These are phyloP conservation scores for Tetragonia tetragonoides DNA, from an alignment of 148 eudicot species.

Conservation along the genomic window DNA sequence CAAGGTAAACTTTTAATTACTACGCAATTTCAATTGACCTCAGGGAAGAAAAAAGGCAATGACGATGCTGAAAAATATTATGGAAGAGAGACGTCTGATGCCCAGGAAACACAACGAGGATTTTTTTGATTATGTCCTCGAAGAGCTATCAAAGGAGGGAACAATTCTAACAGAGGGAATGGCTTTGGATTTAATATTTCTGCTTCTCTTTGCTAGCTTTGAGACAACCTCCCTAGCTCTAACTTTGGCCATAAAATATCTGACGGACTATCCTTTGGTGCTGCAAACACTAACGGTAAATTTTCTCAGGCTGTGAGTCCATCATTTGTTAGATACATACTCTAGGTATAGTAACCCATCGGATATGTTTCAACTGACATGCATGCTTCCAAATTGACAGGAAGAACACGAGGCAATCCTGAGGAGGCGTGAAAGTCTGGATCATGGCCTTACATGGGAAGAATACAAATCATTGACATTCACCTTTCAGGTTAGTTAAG, in stretches of 20 bases:
- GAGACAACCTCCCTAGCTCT: too few species aligned
- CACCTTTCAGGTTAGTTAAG: too few species aligned
- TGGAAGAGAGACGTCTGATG: constrained; percentile 68
- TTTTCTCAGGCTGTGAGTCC: neutral
- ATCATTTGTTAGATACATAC: neutral
- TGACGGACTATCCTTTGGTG: constrained; percentile 72
- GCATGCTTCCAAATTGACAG: too few species aligned
- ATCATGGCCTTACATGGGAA: too few species aligned
- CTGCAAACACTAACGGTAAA: constrained; percentile 57
- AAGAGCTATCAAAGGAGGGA: constrained; percentile 57
- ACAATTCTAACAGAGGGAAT: constrained; percentile 74
- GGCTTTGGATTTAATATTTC: constrained; percentile 92
- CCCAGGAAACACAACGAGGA: constrained; percentile 56
- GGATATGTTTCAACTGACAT: too few species aligned
- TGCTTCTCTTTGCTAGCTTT: constrained; percentile 85
- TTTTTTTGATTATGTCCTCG: too few species aligned
- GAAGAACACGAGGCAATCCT: too few species aligned
- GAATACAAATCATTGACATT: too few species aligned
- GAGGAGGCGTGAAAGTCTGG: too few species aligned
- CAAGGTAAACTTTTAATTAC: neutral
- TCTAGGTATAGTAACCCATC: too few species aligned
- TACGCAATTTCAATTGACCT: constrained; percentile 11
- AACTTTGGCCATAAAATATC: too few species aligned
- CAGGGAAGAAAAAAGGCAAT: constrained; percentile 94
- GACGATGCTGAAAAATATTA: constrained; percentile 65